Evolutionary conservation across 2,329 filamentous ascomycete species (phyloP).

Genomic region (Claviceps africana): DNA sequence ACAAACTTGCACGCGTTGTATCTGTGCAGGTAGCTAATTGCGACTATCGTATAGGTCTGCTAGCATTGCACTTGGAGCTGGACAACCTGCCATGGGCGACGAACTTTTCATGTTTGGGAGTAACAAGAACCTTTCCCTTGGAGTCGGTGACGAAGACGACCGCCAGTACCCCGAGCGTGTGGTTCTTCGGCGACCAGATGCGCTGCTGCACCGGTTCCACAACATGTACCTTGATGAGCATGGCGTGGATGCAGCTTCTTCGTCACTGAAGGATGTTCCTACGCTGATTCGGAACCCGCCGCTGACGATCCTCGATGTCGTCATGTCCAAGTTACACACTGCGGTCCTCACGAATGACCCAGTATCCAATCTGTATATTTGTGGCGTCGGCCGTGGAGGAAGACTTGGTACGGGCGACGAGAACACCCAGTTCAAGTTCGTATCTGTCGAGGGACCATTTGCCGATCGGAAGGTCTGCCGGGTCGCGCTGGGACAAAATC

Average conservation of each 20-base stretch:
- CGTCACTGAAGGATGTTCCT: conserved; percentile 45
- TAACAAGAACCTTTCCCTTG: conserved; percentile 87
- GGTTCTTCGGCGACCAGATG: conserved; percentile 58
- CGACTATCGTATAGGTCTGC: conserved; percentile 7
- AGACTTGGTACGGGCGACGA: conserved; percentile 82
- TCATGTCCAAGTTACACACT: conserved; percentile 83
- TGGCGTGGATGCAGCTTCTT: conserved; percentile 17
- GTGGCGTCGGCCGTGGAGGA: conserved; percentile 81
- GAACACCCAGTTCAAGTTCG: conserved; percentile 74
- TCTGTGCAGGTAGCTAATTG: not conserved
- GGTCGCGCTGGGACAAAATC: conserved; percentile 83
- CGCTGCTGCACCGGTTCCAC: conserved; percentile 61
- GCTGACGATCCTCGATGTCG: conserved; percentile 64
- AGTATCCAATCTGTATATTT: conserved; percentile 81
- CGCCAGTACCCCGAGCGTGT: conserved; percentile 85
- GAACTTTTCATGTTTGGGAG: conserved; percentile 91
- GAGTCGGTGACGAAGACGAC: conserved; percentile 91
- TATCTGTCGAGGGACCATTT: conserved; percentile 65
- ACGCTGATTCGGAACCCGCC: conserved; percentile 57
- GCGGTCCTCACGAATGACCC: conserved; percentile 79
- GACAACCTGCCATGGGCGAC: conserved; percentile 40
- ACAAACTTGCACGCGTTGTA: not conserved
- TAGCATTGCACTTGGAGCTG: conserved; percentile 9
- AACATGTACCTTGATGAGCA: conserved; percentile 46
- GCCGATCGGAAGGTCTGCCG: conserved; percentile 58